Conservation (phyloP, 2,329 filamentous ascomycete species). For the Botrytis deweyae region DNA sequence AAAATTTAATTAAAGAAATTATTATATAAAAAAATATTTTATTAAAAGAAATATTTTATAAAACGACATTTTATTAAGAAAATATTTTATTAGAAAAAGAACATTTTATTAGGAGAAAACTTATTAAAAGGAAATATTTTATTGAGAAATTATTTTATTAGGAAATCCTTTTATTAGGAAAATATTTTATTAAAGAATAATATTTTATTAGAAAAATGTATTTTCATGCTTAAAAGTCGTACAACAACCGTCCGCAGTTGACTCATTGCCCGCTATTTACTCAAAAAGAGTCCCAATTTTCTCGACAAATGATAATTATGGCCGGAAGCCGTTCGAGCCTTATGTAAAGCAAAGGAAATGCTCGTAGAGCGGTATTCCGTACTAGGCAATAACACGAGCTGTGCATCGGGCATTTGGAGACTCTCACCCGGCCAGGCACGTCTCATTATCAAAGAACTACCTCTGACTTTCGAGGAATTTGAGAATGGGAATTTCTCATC, state of each 20-base stretch:
- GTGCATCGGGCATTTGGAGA: neutral
- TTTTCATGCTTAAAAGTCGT: neutral
- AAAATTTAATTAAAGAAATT: no score
- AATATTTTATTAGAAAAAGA: no score
- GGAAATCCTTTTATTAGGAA: no score
- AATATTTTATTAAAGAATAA: no score
- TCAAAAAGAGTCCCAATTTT: neutral
- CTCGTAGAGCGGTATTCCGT: neutral
- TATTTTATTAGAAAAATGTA: neutral
- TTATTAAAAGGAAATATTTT: no score
- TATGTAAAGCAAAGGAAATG: neutral
- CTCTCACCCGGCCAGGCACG: neutral
- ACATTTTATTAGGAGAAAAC: no score
- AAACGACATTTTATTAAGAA: no score
- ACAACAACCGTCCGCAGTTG: neutral
- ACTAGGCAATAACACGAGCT: neutral
- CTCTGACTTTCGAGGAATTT: neutral
- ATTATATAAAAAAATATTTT: no score
- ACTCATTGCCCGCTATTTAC: neutral
- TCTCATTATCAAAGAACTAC: neutral
- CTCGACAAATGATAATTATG: neutral
- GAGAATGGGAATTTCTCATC: neutral
- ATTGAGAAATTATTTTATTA: no score
- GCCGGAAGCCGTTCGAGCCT: neutral
- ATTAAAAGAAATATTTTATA: no score